Base-by-base conservation (phyloP, 2,329 filamentous ascomycete species). In the Penicillium italicum region DNA sequence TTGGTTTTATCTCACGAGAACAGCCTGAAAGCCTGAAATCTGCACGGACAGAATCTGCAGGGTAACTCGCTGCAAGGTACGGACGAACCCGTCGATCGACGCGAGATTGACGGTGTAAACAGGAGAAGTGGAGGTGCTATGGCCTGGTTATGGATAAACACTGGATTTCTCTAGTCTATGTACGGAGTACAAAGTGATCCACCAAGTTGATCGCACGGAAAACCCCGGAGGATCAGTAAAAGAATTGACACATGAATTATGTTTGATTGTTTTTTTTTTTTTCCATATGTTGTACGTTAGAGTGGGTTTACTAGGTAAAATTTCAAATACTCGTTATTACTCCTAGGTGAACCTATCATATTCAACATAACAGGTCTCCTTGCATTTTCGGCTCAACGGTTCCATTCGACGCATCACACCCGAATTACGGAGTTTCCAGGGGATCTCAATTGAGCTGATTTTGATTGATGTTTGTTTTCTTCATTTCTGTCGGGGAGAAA, bases 31-130 rank as follows among this genome's bases (percentile, higher is more conserved):
- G 24, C 16, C 20, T 38, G 45, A 50, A 37, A 11, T 55, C 58
- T 60, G 60, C 61, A 62, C 61, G 58, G 61, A 62, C 58, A 54
- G 16, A 44, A 54, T 48, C 41, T 63, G 62, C 63, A 65, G 62
- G 60, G 62, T 59, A 56, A 58, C 51, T 65, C 33, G 53, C 60
- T 65, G 63, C 63, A 65, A 65, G 63, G 63, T 65, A 65, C 63
- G 60, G 63, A 57, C 54, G 62, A 64, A 64, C 62, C 62, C 57
- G 63, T 64, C 57, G 60, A 65, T 65, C 62, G 55, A 58, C 51
- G 37, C 28, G 30, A 53, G 48, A 55, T 55, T 56, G 53, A 30
- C 53, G 36, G 42, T n/a, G 22, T 11, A 44, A 49, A 34, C n/a
- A 24, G 20, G n/a, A n/a, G 43, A 36, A 37, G 44, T 50, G 41